These are phyloP conservation scores for Xylaria sp. DNA, from an alignment of 2,329 filamentous ascomycete species.

Conservation along the genomic window DNA sequence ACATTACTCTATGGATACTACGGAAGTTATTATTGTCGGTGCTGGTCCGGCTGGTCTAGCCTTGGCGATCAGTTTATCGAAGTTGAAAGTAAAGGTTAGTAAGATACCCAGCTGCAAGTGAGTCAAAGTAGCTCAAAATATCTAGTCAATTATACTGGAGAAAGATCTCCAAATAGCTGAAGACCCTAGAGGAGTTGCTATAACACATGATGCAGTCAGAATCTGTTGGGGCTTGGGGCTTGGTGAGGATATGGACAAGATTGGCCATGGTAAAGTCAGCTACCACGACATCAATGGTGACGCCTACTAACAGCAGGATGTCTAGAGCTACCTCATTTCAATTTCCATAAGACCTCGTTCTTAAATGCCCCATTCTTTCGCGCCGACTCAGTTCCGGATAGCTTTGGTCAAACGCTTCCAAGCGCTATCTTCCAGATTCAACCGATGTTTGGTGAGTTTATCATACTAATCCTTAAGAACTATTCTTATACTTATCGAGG, in stretches of 20 bases:
- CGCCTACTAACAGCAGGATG: slow-evolving; percentile 3
- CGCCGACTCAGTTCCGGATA: slow-evolving; percentile 30
- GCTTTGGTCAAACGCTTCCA: slow-evolving; percentile 38
- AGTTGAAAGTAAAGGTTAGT: slow-evolving; percentile 41
- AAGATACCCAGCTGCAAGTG: not conserved
- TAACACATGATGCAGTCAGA: slow-evolving; percentile 42
- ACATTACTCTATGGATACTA: slow-evolving; percentile 37
- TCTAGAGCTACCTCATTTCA: slow-evolving; percentile 32
- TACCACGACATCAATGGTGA: not conserved
- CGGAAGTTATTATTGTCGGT: slow-evolving; percentile 44
- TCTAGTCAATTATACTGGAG: slow-evolving; percentile 42
- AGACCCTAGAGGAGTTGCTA: slow-evolving; percentile 43
- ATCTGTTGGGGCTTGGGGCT: slow-evolving; percentile 44
- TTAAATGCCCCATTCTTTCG: slow-evolving; percentile 36
- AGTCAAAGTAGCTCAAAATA: slow-evolving; percentile 3
- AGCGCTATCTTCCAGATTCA: slow-evolving; percentile 42
- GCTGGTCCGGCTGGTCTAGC: slow-evolving; percentile 43
- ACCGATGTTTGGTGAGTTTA: slow-evolving; percentile 39
- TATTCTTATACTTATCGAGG: slow-evolving; percentile 14
- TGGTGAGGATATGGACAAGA: slow-evolving; percentile 36
- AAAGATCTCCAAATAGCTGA: slow-evolving; percentile 41
- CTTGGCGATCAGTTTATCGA: slow-evolving; percentile 40
- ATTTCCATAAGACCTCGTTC: slow-evolving; percentile 41
- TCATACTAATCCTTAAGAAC: not conserved
- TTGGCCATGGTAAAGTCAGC: slow-evolving; percentile 41